phyloP scores from a whole-genome alignment of 768 basidiomycete species.

The Tubosaeta sp. region DNA sequence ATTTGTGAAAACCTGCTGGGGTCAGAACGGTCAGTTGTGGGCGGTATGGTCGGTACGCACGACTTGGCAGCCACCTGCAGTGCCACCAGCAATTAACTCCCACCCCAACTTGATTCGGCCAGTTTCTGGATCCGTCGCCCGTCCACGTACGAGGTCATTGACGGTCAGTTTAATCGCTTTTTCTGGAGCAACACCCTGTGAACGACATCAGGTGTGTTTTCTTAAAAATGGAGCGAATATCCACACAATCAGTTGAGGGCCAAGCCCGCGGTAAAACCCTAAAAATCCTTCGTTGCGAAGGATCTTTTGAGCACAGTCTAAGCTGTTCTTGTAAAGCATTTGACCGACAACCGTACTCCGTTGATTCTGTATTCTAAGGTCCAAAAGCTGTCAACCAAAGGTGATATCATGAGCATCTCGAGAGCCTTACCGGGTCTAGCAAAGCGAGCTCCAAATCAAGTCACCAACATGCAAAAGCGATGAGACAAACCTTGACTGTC shows the following conservation, averaged over 20 bases:
- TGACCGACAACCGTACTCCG: slow-evolving; percentile 96
- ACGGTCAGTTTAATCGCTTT: slow-evolving; percentile 98
- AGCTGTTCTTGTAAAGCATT: slow-evolving; percentile 91
- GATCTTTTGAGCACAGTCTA: slow-evolving; percentile 92
- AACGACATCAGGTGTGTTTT: slow-evolving; percentile 7
- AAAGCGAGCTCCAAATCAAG: slow-evolving; percentile 7
- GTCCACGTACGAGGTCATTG: slow-evolving; percentile 83
- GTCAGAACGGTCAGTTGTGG: slow-evolving; percentile 14
- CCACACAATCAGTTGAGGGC: slow-evolving; percentile 86
- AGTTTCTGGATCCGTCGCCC: slow-evolving; percentile 90
- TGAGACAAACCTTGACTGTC: slow-evolving; percentile 64
- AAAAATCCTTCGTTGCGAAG: slow-evolving; percentile 89
- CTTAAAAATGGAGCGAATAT: not conserved
- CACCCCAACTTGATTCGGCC: slow-evolving; percentile 88
- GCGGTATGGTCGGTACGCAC: slow-evolving; percentile 46
- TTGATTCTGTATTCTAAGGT: slow-evolving; percentile 90
- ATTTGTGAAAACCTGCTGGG: slow-evolving; percentile 85
- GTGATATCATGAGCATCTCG: not conserved
- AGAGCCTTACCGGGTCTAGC: slow-evolving; percentile 53
- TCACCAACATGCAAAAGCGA: not conserved
- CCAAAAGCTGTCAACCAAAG: slow-evolving; percentile 2
- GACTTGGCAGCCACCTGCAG: slow-evolving; percentile 96
- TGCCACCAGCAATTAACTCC: slow-evolving; percentile 90
- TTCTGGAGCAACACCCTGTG: slow-evolving; percentile 89
- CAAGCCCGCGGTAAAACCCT: slow-evolving; percentile 97